Evolutionary conservation across 2,329 filamentous ascomycete species (phyloP), one percentile per base, ranked within the genome.

Genomic region (Helotiales sp.): DNA sequence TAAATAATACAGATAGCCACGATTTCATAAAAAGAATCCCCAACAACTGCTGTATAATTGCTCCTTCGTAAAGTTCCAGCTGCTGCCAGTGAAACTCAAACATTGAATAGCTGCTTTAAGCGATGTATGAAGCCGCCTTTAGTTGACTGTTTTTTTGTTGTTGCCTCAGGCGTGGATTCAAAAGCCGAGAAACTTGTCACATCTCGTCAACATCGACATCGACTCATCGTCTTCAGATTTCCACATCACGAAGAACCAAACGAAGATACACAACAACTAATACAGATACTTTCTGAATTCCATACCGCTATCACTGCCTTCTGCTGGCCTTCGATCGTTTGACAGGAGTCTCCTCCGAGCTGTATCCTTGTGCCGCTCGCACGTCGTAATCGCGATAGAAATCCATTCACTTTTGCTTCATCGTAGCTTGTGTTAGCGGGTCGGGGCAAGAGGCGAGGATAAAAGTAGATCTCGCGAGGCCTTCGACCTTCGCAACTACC

Each of bases 401-500:
- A 38, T 24, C 40, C 49, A 58, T 58, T 55, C 57, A 59, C 57
- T 54, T 62, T 62, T 54, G 57, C 27, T 62, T 54, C 60, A 61
- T 64, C 62, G 67, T 68, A 69, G 61, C 63, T 60, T 57, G 61
- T 68, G 54, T 63, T 59, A 52, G 53, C 34, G 50, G 52, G 54
- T 61, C 55, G 53, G 57, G 58, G 56, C 61, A 54, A 50, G 59
- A 46, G 54, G 56, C 53, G 55, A 56, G 51, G 36, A 56, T 64
- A 66, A 57, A 61, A 66, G 54, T 66, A 67, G 58, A 33, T 30
- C 55, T 52, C 40, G 34, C 52, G 47, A 61, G 57, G 22, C 9
- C 58, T 63, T 31, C 46, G 46, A 31, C 48, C 51, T 63, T 36
- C 49, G 54, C 30, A 36, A 50, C 56, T 55, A 55, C 42, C n/a